phyloP scores from a whole-genome alignment of 768 basidiomycete species.

The Arthromyces matolae region DNA sequence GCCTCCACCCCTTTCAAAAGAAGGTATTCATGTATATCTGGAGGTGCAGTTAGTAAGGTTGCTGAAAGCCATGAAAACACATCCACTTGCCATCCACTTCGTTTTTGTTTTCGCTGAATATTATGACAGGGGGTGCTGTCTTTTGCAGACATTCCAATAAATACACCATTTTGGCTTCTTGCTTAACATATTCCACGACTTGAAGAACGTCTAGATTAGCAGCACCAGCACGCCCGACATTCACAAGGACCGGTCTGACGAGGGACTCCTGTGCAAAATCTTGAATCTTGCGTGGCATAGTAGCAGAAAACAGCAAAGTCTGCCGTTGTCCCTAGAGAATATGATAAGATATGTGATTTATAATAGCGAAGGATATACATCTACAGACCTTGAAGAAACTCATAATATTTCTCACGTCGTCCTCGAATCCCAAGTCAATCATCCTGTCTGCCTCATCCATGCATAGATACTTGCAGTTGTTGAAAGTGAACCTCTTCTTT shows the following conservation, averaged over 20 bases:
- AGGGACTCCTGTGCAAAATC: constrained; percentile 97
- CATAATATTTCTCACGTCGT: constrained; percentile 98
- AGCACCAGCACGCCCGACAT: constrained; percentile 96
- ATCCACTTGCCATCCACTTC: constrained; percentile 87
- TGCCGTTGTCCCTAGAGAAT: constrained; percentile 83
- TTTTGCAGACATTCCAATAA: constrained; percentile 96
- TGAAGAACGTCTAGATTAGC: constrained; percentile 96
- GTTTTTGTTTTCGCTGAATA: constrained; percentile 99
- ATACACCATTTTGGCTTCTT: constrained; percentile 99
- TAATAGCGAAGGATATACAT: not conserved
- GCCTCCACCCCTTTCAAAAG: constrained; percentile 97
- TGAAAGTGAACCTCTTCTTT: constrained; percentile 89
- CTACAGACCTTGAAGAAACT: constrained; percentile 88
- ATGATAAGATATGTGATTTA: not conserved
- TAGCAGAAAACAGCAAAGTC: constrained; percentile 95
- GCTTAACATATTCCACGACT: constrained; percentile 98
- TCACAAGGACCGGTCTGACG: constrained; percentile 92
- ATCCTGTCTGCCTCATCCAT: constrained; percentile 99
- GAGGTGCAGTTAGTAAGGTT: not conserved
- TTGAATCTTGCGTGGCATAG: constrained; percentile 98
- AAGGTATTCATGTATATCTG: constrained; percentile 98
- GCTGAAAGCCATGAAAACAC: not conserved
- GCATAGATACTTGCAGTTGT: constrained; percentile 92
- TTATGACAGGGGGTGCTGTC: constrained; percentile 95
- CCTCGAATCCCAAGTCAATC: constrained; percentile 99